phyloP scores from a whole-genome alignment of 805 yeast species.

The Blastobotrys robertii region DNA sequence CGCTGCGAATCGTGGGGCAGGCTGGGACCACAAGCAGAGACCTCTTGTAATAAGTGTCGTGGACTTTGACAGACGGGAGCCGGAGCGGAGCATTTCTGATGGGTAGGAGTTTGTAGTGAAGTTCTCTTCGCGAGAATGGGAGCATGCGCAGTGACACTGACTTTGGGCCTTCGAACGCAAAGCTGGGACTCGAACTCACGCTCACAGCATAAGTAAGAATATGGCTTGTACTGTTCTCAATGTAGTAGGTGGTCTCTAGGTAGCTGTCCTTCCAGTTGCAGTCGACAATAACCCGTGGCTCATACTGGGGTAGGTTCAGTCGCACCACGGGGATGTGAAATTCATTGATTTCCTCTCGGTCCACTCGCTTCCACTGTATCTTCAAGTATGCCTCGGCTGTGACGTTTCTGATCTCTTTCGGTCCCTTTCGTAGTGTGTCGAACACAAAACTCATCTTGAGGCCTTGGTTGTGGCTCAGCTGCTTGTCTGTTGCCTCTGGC shows the following conservation, averaged over 20 bases:
- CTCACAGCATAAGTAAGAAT: slow-evolving; percentile 52
- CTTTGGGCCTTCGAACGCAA: slow-evolving; percentile 31
- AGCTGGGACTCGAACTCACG: slow-evolving; percentile 32
- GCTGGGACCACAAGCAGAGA: slow-evolving; percentile 44
- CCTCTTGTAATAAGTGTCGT: slow-evolving; percentile 60
- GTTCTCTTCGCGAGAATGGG: slow-evolving; percentile 44
- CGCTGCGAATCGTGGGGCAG: slow-evolving; percentile 7
- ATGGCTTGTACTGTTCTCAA: slow-evolving; percentile 70
- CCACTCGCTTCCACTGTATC: slow-evolving; percentile 25
- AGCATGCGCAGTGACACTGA: slow-evolving; percentile 36
- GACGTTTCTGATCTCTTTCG: slow-evolving; percentile 16
- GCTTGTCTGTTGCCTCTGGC: slow-evolving; percentile 1
- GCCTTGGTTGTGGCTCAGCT: slow-evolving; percentile 14
- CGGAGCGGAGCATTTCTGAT: slow-evolving; percentile 18
- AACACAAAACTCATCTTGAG: slow-evolving; percentile 8
- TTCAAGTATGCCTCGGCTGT: slow-evolving; percentile 21
- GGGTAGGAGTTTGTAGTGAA: slow-evolving; percentile 24
- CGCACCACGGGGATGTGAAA: slow-evolving; percentile 35
- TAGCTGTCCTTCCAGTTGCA: slow-evolving; percentile 1
- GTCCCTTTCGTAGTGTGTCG: slow-evolving; percentile 11
- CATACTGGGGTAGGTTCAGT: slow-evolving; percentile 50
- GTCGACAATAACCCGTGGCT: slow-evolving; percentile 54
- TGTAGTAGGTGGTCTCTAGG: slow-evolving; percentile 29
- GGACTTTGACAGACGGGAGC: slow-evolving; percentile 56
- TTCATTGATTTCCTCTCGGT: slow-evolving; percentile 7